phyloP scores from a whole-genome alignment of 1,139 yeast species.

The Komagataea norvegica region DNA sequence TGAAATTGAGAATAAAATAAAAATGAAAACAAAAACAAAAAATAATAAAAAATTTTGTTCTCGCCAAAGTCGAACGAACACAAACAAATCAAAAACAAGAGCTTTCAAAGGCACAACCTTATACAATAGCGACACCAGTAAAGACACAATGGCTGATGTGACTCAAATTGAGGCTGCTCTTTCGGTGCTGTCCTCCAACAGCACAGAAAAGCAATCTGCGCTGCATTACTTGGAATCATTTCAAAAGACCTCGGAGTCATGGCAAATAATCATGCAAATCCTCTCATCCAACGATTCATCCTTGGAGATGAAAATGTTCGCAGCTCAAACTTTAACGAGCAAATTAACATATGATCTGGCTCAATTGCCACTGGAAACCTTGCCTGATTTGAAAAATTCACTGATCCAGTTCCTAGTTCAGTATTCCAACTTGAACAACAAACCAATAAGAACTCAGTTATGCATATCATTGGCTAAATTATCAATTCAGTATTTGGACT shows the following conservation, averaged over 20 bases:
- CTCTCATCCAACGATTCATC: constrained; percentile 23
- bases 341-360: constrained; percentile 78
- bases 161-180: constrained; percentile 23
- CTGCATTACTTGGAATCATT: constrained; percentile 68
- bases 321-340: constrained; percentile 85
- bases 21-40: constrained; percentile 1
- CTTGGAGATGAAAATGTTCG: constrained; percentile 65
- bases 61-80: background rate
- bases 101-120: too few relatives aligned
- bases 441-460: constrained; percentile 70
- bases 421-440: constrained; percentile 38
- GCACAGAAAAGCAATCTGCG: constrained; percentile 48
- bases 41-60: background rate
- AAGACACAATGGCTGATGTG: constrained; percentile 2
- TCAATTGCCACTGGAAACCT: constrained; percentile 59
- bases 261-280: constrained; percentile 44
- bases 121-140: too few relatives aligned
- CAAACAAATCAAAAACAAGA: background rate
- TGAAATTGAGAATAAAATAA: background rate
- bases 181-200: constrained; percentile 24
- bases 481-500: constrained; percentile 67
- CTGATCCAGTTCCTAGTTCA: constrained; percentile 51
- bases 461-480: constrained; percentile 78
- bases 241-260: constrained; percentile 73
- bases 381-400: constrained; percentile 55